Evolutionary conservation across 2,329 filamentous ascomycete species (phyloP), one percentile per base, ranked within the genome.

Genomic region (Chaetomium sp.): DNA sequence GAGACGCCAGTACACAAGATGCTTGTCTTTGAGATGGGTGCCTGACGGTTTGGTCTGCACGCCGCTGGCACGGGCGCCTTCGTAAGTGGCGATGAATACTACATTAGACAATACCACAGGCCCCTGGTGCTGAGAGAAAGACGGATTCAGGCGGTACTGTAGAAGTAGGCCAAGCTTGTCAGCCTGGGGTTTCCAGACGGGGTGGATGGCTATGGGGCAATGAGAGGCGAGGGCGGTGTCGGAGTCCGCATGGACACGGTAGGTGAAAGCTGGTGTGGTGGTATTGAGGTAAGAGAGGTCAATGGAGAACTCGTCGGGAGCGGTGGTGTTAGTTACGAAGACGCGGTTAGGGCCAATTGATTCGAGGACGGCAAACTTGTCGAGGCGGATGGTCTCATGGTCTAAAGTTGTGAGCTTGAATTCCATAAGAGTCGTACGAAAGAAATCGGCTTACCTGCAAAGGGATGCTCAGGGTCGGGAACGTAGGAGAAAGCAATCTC

Each of bases 291-390:
- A 84, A 11, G 84, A 78, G 6, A 94, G 73, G 59, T 91, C 82
- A 36, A 99, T 75, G 0, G 76, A 81, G 72, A 95, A 99, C 67
- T 92, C 86, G 56, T 95, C 91, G 3, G 87, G 80, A 1, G 77
- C 48, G 36, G 57, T 67, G 1, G 80, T 76, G 62, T 90, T 87
- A 36, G 85, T 83, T 51, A 97, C 85, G 71, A 97, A 95, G 55
- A 91, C 88, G 44, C 90, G 89, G 69, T 99, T 99, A 1, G 91
- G 91, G 0, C 91, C 91, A 55, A 99, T 91, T 66, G 89, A 91
- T 65, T 97, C 94, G 5, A 99, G 79, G n/a, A 81, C 80, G 8
- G 85, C 74, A 68, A 95, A 96, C 68, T 96, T 94, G 66, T 95
- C 89, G 57, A 99, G 82, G 19, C 89, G 86, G 62, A 97, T 86